These are phyloP conservation scores for Scutellaria galericulata DNA, from an alignment of 257 asterid genomes.

Conservation along the genomic window DNA sequence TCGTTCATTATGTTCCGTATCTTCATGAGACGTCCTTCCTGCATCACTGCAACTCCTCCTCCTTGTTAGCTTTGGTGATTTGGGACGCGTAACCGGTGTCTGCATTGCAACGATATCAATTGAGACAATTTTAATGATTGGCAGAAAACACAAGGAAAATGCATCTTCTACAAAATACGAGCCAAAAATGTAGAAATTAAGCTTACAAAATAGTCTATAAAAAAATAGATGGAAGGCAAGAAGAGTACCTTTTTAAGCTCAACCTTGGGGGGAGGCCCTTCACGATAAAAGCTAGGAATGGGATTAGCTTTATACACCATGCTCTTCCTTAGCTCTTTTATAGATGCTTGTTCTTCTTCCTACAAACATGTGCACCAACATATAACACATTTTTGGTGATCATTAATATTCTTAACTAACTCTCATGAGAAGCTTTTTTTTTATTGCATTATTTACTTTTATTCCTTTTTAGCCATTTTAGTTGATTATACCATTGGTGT, in stretches of 20 bases:
- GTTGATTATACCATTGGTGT: no score
- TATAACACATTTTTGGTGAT: background rate
- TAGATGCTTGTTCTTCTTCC: slow-evolving; percentile 83
- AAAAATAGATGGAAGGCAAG: background rate
- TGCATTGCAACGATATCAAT: slow-evolving; percentile 45
- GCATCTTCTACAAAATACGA: background rate
- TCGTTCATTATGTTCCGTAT: slow-evolving; percentile 41
- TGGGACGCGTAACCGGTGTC: slow-evolving; percentile 91
- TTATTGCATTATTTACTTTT: no score
- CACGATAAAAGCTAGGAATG: slow-evolving; percentile 82
- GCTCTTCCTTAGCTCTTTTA: slow-evolving; percentile 81
- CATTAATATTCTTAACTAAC: no score
- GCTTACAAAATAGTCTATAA: no score
- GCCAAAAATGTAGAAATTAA: no score
- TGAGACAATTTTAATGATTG: background rate
- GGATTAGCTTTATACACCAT: slow-evolving; percentile 88
- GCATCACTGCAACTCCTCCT: slow-evolving; percentile 91
- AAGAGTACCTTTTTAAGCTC: slow-evolving; percentile 78
- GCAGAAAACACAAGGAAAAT: background rate
- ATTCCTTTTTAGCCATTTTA: no score
- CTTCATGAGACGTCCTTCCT: slow-evolving; percentile 48
- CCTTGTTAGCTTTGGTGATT: slow-evolving; percentile 77
- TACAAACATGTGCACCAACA: slow-evolving; percentile 33
- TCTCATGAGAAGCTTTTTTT: no score
- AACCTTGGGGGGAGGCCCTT: slow-evolving; percentile 87